Base-by-base conservation (phyloP, 2,329 filamentous ascomycete genomes). In the Cordyceps farinosa region DNA sequence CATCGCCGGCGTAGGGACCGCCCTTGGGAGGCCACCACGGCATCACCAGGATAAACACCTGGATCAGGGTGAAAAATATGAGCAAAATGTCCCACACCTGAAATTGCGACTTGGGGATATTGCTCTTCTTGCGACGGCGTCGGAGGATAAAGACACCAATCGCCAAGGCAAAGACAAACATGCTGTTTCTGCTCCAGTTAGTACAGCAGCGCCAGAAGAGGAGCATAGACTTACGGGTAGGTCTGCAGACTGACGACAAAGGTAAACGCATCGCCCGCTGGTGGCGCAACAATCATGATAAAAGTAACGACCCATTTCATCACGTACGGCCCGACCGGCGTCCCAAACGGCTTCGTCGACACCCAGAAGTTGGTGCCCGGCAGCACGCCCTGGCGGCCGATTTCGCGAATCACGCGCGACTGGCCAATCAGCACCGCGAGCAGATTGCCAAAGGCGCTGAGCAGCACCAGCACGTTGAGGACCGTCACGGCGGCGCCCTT, bases 21-120 rank as follows among this genome's bases (percentile, higher is more conserved):
- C 77, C 81, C 1, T 79, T 77, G 0, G 89, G 89, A 2, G 88
- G 89, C 67, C 86, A 88, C 89, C 88, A 91, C 0, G 89, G 88
- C 80, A 90, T 89, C 17, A 87, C 79, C 2, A 91, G 74, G 51
- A 90, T 75, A 64, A 86, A 90, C 0, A 87, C 62, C 58, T 89
- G 83, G 0, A 86, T 75, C 0, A 85, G 70, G 52, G 88, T 80
- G 55, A 81, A 85, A 72, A 91, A 89, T 8, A 82, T 68, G 1
- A 90, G 72, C 0, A 82, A 78, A 0, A 81, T 59, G 63, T 86
- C 71, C 87, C 87, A 90, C 0, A 85, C 82, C 7, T 75, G 77
- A 72, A 89, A 90, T 4, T 81, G 79, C 0, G 83, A 75, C 0
- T 69, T 68, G 0, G 77, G 78, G 3, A 86, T 72, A 3, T 80